A percentile compares a stretch with the other conserved stretches of the same genome.
Conservation (phyloP, 108 stramenopile species). For the Seminavis robusta region DNA sequence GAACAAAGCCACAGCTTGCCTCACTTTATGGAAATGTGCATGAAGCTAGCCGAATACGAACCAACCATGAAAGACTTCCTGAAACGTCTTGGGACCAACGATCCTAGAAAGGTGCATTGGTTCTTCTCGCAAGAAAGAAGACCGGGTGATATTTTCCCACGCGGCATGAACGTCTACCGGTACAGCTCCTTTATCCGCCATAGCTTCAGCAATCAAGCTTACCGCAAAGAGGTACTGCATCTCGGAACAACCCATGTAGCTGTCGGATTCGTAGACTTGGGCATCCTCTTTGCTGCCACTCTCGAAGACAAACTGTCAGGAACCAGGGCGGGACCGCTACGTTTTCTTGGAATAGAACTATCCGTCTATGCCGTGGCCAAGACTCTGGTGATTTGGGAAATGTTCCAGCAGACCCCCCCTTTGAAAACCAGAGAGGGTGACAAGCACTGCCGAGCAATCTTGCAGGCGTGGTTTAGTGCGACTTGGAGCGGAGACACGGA, state of each 20-base stretch:
- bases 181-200: constrained; percentile 9
- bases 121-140: not conserved
- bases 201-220: constrained; percentile 26
- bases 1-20: constrained; percentile 16
- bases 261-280: constrained; percentile 34
- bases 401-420: constrained; percentile 8
- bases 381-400: constrained; percentile 25
- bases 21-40: constrained; percentile 12
- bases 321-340: constrained; percentile 1
- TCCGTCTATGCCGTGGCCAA: constrained; percentile 26
- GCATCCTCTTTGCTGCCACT: constrained; percentile 11
- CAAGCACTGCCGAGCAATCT: not conserved
- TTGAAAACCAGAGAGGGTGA: not conserved
- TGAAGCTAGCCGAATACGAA: constrained; percentile 9
- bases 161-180: not conserved
- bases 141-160: constrained; percentile 1
- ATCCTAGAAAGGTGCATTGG: constrained; percentile 3
- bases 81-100: constrained; percentile 18
- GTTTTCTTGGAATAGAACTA: constrained; percentile 23
- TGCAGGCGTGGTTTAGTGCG: constrained; percentile 34
- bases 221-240: constrained; percentile 1
- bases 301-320: not conserved
- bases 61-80: constrained; percentile 3
- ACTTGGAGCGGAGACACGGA: constrained; percentile 15
- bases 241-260: constrained; percentile 30